phyloP scores from a whole-genome alignment of 139 green algal genomes.

The Chlorella sorokiniana region DNA sequence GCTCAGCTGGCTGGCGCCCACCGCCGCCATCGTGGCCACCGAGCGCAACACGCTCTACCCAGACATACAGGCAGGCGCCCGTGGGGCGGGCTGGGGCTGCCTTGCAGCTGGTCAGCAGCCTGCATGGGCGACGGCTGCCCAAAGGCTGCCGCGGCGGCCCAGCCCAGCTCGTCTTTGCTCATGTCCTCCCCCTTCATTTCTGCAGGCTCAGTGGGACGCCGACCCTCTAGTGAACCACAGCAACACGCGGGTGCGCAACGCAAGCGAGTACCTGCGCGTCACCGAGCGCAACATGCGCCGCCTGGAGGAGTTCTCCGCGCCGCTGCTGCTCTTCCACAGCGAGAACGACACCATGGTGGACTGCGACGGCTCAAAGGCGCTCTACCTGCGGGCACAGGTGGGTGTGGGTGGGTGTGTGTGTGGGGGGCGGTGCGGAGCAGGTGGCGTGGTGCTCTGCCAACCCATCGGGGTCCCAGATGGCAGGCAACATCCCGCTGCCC shows the following conservation, averaged over 20 bases:
- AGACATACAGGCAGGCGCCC: conserved; percentile 45
- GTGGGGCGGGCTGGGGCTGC: background rate
- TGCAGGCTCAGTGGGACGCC: conserved; percentile 34
- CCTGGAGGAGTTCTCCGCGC: conserved; percentile 50
- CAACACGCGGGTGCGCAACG: conserved; percentile 46
- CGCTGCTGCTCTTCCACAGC: conserved; percentile 67
- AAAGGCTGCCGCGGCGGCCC: no score
- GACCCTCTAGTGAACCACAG: conserved; percentile 48
- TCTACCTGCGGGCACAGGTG: conserved; percentile 43
- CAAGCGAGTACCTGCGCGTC: conserved; percentile 57
- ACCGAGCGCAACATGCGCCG: conserved; percentile 39
- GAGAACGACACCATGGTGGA: conserved; percentile 72
- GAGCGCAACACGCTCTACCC: conserved; percentile 56
- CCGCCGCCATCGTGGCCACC: conserved; percentile 43
- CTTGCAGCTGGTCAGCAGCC: background rate
- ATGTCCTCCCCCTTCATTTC: background rate
- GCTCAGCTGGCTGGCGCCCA: conserved; percentile 50
- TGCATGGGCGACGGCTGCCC: background rate
- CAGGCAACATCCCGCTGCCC: no score
- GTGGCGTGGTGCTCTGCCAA: background rate
- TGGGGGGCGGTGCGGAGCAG: background rate
- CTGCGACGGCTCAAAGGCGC: conserved; percentile 56
- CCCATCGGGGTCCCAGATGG: background rate
- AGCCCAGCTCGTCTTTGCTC: no score
- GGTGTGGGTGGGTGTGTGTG: no score